Conservation (phyloP, 208 protist genomes). For the Leishmania aethiopica region DNA sequence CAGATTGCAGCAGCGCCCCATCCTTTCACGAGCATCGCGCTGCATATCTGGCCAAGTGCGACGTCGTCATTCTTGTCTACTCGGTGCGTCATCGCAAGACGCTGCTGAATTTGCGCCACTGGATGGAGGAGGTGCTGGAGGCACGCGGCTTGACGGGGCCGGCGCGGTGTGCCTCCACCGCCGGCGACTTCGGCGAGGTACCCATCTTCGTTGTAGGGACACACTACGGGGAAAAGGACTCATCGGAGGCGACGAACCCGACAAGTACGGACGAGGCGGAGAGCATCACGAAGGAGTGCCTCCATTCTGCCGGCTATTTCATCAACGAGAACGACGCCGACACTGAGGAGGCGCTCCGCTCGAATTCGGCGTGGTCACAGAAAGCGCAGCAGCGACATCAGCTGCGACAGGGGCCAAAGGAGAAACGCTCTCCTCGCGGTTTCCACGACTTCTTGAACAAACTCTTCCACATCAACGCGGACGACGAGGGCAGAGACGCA, state of each 20-base stretch:
- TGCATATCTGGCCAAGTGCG: slow-evolving; percentile 54
- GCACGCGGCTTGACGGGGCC: slow-evolving; percentile 25
- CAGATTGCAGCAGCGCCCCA: slow-evolving; percentile 53
- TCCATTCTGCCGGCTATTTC: slow-evolving; percentile 31
- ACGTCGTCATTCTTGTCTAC: slow-evolving; percentile 71
- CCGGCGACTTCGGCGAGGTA: slow-evolving; percentile 31
- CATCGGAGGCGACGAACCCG: slow-evolving; percentile 18
- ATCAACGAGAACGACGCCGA: slow-evolving; percentile 21
- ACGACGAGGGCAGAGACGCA: slow-evolving; percentile 1
- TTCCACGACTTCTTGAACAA: slow-evolving; percentile 14
- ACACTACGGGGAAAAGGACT: slow-evolving; percentile 26
- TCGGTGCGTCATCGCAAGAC: slow-evolving; percentile 47
- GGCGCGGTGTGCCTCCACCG: slow-evolving; percentile 14
- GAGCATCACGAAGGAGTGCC: slow-evolving; percentile 18
- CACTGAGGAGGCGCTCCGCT: neutral
- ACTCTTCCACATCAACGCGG: slow-evolving; percentile 4
- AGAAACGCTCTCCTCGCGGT: slow-evolving; percentile 8
- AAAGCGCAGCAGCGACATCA: neutral
- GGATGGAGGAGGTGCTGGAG: slow-evolving; percentile 41
- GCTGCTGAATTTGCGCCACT: slow-evolving; percentile 34
- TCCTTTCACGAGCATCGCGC: slow-evolving; percentile 54
- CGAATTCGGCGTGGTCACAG: neutral
- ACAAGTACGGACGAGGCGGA: slow-evolving; percentile 15
- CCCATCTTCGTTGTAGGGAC: slow-evolving; percentile 70
- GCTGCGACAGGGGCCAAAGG: slow-evolving; percentile 1